Base-by-base conservation (phyloP, 768 basidiomycete species). In the Atractiella rhizophila region DNA sequence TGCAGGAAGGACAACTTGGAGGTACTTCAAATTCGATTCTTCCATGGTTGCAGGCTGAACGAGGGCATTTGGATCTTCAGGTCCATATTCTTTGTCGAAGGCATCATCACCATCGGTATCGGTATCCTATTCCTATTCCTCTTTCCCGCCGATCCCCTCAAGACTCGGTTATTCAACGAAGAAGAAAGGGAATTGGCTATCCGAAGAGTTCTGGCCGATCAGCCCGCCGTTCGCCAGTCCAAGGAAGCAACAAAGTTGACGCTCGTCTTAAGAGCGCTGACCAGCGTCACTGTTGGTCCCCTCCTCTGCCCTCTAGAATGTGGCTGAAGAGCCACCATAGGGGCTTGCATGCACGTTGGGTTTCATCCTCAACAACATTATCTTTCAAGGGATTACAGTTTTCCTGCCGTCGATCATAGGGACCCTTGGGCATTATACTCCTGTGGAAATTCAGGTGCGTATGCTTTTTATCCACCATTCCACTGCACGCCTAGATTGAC, bases 301-400 rank as follows among this genome's bases (percentile, higher is more conserved):
- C n/a, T n/a, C n/a, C n/a, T n/a, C n/a, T n/a, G n/a, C n/a, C n/a
- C n/a, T n/a, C n/a, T n/a, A n/a, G n/a, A n/a, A n/a, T n/a, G n/a
- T n/a, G n/a, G n/a, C n/a, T n/a, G n/a, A n/a, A n/a, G n/a, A 18
- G 7, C 19, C 37, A 5, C 42, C 42, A 16, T 35, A 37, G n/a
- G 39, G 28, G 4, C 37, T 43, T 7, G 19, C 36, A 20, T 43
- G 42, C 37, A 38, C 24, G n/a, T 43, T 35, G 42, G 24, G 37
- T 15, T 43, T 37, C 39, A 43, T 38, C 38, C 39, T 35, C 42
- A 43, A 43, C 30, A 43, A 43, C 33, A 41, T 43, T 24, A 43
- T 37, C 21, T 35, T 43, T 7, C 42, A 43, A 39, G 42, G 42
- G 19, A 35, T 43, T 30, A 25, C 28, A 20, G 39, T 43, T 37